A percentile compares a stretch with the other conserved stretches of the same genome.
Conservation (phyloP, 495 filamentous ascomycete species). For the Hypoxylon crocopeplum region DNA sequence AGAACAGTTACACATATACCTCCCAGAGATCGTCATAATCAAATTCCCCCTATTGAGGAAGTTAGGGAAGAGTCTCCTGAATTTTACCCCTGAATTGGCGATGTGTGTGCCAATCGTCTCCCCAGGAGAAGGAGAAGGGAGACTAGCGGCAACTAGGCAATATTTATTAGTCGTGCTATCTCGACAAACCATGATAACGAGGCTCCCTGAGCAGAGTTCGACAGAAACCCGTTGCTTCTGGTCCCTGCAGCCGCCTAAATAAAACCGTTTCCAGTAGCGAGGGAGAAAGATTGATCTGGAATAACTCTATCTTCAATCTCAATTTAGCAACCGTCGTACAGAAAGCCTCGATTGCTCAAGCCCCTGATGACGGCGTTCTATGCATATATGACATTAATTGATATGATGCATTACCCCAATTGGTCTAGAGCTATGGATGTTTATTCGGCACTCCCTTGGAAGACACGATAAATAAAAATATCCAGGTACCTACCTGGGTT, state of each 20-base stretch:
- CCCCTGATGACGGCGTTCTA: slow-evolving; percentile 6
- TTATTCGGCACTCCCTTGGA: too few species aligned
- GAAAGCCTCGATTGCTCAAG: slow-evolving; percentile 23
- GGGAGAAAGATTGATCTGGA: slow-evolving; percentile 27
- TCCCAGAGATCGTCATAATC: slow-evolving; percentile 28
- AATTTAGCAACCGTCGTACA: slow-evolving; percentile 31
- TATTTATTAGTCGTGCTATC: slow-evolving; percentile 13
- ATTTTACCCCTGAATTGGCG: slow-evolving; percentile 34
- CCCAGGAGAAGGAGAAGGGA: slow-evolving; percentile 8
- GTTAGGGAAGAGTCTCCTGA: slow-evolving; percentile 20
- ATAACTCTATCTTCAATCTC: slow-evolving; percentile 32
- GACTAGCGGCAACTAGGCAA: slow-evolving; percentile 33
- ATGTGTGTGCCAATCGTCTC: slow-evolving; percentile 8
- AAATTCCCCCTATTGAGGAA: slow-evolving; percentile 16
- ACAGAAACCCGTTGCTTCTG: slow-evolving; percentile 13
- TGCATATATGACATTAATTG: not conserved
- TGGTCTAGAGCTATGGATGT: not conserved
- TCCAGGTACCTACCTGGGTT: too few species aligned
- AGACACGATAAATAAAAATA: not conserved
- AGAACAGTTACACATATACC: not conserved
- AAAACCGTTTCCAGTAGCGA: too few species aligned
- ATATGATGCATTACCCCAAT: not conserved
- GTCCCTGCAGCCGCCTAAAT: slow-evolving; percentile 28
- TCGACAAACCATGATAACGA: slow-evolving; percentile 17
- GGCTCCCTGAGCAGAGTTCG: slow-evolving; percentile 15